Evolutionary conservation across 306 rosid species (phyloP).

Genomic region (Inga laurina): DNA sequence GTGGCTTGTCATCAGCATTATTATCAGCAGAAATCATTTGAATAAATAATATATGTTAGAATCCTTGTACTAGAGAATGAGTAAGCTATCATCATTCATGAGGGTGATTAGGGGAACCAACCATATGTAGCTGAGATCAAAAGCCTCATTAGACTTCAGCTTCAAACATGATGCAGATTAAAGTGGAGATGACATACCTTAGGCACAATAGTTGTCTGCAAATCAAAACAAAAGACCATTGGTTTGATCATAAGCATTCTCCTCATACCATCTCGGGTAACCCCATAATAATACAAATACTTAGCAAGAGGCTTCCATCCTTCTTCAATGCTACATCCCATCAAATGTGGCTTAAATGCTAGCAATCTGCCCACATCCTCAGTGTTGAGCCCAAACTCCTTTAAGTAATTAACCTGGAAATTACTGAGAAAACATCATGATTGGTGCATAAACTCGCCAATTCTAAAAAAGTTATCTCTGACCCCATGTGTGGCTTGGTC

Average conservation of each 20-base stretch:
- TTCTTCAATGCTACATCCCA: slow-evolving; percentile 90
- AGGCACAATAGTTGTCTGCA: slow-evolving; percentile 76
- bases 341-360: slow-evolving; percentile 85
- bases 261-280: slow-evolving; percentile 86
- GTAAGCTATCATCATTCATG: slow-evolving; percentile 2
- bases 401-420: slow-evolving; percentile 76
- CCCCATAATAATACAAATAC: slow-evolving; percentile 80
- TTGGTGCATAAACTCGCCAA: slow-evolving; percentile 17
- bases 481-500: neutral
- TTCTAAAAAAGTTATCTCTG: neutral
- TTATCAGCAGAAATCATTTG: slow-evolving; percentile 9
- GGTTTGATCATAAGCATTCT: slow-evolving; percentile 86
- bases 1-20: slow-evolving; percentile 25
- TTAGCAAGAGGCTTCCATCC: slow-evolving; percentile 90
- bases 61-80: slow-evolving; percentile 19
- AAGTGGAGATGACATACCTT: slow-evolving; percentile 59
- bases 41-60: neutral
- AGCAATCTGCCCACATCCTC: slow-evolving; percentile 80
- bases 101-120: slow-evolving; percentile 19
- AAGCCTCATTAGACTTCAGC: neutral
- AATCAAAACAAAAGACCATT: slow-evolving; percentile 76
- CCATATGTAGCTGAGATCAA: neutral
- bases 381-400: slow-evolving; percentile 78
- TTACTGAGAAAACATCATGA: slow-evolving; percentile 30
- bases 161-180: neutral